Evolutionary conservation across 192 early-diverging fungal species (phyloP).

Genomic region (Coemansia sp.): DNA sequence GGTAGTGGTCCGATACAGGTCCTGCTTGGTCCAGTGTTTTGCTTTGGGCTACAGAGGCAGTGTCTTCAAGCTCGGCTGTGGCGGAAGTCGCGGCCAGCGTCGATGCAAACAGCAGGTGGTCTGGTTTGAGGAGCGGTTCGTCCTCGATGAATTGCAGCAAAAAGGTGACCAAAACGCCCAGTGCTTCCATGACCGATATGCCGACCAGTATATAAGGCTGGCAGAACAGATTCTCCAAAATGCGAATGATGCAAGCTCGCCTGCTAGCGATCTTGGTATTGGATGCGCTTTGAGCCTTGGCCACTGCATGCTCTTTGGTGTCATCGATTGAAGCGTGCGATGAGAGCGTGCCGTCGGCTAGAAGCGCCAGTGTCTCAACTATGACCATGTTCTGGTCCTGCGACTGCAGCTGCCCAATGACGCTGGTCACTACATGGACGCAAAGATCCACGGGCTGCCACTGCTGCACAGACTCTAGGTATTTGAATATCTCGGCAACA

Average conservation of each 20-base stretch:
- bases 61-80: neutral
- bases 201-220: constrained; percentile 54
- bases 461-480: constrained; percentile 31
- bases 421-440: constrained; percentile 28
- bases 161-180: constrained; percentile 46
- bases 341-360: constrained; percentile 37
- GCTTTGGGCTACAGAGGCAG: neutral
- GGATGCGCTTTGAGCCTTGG: neutral
- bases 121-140: constrained; percentile 12
- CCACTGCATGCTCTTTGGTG: constrained; percentile 9
- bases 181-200: constrained; percentile 55
- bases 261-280: constrained; percentile 7
- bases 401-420: constrained; percentile 40
- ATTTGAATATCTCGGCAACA: constrained; percentile 49
- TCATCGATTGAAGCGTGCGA: constrained; percentile 20
- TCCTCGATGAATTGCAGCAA: constrained; percentile 33
- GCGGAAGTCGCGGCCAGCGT: constrained; percentile 11
- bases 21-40: neutral
- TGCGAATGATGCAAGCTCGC: constrained; percentile 41
- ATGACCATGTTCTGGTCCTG: constrained; percentile 58
- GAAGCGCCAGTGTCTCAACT: constrained; percentile 41
- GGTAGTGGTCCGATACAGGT: constrained; percentile 36
- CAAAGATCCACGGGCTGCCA: constrained; percentile 39
- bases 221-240: constrained; percentile 50
- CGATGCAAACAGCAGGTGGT: constrained; percentile 22